Base-by-base conservation (phyloP, 768 basidiomycete genomes). In the Crucibulum laeve region DNA sequence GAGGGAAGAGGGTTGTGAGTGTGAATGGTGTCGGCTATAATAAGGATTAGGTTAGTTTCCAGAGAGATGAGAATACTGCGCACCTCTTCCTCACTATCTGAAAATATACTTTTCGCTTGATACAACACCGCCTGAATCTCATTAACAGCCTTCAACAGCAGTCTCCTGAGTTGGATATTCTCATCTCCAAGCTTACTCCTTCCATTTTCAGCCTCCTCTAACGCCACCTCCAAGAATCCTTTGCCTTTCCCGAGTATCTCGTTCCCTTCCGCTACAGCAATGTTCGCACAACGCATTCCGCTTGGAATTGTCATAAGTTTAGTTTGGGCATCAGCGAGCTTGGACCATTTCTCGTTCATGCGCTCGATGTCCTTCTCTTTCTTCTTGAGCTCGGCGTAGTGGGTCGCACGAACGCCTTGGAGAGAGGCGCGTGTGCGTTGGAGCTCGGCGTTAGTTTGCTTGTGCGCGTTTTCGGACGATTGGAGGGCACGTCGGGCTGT, bases 331-430 rank as follows among this genome's bases (percentile, higher is more conserved):
- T 90, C 88, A 4, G 77, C 64, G 14, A 91, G 58, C 56, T 82
- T 90, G 22, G 70, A 66, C 86, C 87, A 90, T 50, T 79, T 80
- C 38, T 91, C 89, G 21, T 76, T 51, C 57, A 85, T 80, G 14
- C 80, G 74, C 53, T 91, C 89, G 14, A 82, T 62, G 30, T 92
- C 89, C 51, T 83, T 84, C 52, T 93, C 90, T 54, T 77, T 79
- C 69, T 85, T 87, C 73, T 84, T 90, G 25, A 89, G 58, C 57
- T 92, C 91, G 25, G 72, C 70, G 44, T 78, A 73, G 48, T 89
- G 79, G 0, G 82, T 76, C 30, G 79, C 70, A 19, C 91, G 80
- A 10, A 88, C 67, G 7, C 77, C 77, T 49, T 88, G 87, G 8
- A 92, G 55, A 0, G 80, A 61, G 1, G 79, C 75, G 35, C 83